These are phyloP conservation scores for Vitis rupestris DNA, from an alignment of 164 flowering plant genomes.

Conservation along the genomic window DNA sequence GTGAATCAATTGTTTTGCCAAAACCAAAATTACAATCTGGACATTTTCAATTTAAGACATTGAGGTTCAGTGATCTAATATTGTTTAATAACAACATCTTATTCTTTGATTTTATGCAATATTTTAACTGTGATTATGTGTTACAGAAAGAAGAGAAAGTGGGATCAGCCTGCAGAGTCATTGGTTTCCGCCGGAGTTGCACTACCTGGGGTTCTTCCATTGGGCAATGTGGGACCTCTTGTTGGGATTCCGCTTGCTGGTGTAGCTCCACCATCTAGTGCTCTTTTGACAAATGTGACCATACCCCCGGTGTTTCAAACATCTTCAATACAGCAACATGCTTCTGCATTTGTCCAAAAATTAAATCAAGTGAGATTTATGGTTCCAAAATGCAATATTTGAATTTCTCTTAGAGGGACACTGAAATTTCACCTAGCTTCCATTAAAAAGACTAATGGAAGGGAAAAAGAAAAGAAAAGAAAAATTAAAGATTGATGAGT, in stretches of 20 bases:
- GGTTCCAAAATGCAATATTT: no score
- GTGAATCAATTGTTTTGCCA: no score
- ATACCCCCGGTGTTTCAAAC: slow-evolving; percentile 32
- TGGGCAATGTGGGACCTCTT: slow-evolving; percentile 36
- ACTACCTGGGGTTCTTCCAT: slow-evolving; percentile 48
- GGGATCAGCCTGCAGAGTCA: slow-evolving; percentile 95
- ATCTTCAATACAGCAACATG: slow-evolving; percentile 42
- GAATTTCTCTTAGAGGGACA: no score
- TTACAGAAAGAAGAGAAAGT: slow-evolving; percentile 85
- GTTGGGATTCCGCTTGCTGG: slow-evolving; percentile 43
- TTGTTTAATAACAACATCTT: no score
- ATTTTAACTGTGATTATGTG: neutral
- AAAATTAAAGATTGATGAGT: no score
- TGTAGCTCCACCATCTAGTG: slow-evolving; percentile 28
- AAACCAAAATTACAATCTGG: no score
- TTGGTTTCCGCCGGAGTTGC: slow-evolving; percentile 55
- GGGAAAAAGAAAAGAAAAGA: no score
- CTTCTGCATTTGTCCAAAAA: slow-evolving; percentile 44
- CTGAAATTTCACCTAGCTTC: no score
- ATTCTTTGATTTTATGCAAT: neutral
- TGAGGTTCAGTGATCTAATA: no score
- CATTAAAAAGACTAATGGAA: no score
- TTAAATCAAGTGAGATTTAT: slow-evolving; percentile 45
- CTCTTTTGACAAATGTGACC: slow-evolving; percentile 30
- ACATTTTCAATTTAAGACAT: no score